Percentiles rank a stretch among this genome's conserved stretches.
Evolutionary conservation across 2,329 filamentous ascomycete species (phyloP).

Genomic region (Trichoderma aggressivum): DNA sequence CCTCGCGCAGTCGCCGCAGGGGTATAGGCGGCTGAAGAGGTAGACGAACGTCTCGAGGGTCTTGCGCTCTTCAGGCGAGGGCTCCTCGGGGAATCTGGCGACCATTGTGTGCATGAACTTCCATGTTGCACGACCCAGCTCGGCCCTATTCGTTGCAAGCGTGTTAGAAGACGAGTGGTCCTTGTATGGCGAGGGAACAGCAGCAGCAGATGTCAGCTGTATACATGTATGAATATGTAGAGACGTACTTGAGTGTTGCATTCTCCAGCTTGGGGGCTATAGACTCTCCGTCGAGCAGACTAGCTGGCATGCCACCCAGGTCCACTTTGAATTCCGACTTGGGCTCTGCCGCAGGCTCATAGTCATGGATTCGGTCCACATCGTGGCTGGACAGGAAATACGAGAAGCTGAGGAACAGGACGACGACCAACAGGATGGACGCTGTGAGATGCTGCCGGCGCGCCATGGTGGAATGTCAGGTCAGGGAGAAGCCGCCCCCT

Average conservation of each 20-base stretch:
- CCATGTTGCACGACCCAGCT: constrained; percentile 66
- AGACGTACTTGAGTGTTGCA: constrained; percentile 68
- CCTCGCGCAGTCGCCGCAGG: constrained; percentile 65
- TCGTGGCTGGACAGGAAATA: constrained; percentile 47
- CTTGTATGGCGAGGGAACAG: not conserved
- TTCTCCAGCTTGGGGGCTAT: constrained; percentile 82
- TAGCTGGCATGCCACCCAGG: constrained; percentile 42
- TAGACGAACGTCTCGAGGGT: constrained; percentile 63
- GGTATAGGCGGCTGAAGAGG: constrained; percentile 66
- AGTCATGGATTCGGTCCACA: constrained; percentile 17
- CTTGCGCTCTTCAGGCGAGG: constrained; percentile 58
- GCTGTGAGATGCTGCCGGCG: constrained; percentile 52
- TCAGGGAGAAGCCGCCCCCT: constrained; percentile 19
- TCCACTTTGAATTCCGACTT: constrained; percentile 36
- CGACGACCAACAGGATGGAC: constrained; percentile 52
- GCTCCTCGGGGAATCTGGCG: constrained; percentile 64
- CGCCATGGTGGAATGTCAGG: constrained; percentile 42
- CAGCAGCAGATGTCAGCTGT: not conserved
- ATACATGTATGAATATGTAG: not conserved
- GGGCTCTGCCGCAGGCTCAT: constrained; percentile 24
- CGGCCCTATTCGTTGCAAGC: constrained; percentile 42
- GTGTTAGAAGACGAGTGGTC: not conserved
- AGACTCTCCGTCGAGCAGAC: constrained; percentile 61
- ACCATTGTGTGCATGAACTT: constrained; percentile 70
- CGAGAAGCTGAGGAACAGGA: constrained; percentile 55